Base-by-base conservation (phyloP, 2,329 filamentous ascomycete species). In the Chaetothyriales sp. region DNA sequence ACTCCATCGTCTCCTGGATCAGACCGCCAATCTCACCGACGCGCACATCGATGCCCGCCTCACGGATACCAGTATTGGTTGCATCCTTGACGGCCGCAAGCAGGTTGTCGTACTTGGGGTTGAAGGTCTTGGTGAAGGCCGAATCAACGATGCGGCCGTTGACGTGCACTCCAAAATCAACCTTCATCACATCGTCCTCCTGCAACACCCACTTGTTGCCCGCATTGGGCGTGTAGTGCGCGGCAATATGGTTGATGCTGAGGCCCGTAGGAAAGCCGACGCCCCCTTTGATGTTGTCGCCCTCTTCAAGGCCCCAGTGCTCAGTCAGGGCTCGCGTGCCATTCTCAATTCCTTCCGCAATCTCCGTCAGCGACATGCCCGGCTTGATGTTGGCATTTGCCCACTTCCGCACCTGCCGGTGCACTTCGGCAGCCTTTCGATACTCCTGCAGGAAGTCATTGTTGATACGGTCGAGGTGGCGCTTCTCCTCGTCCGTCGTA, bases 1-100 rank as follows among this genome's bases (percentile, higher is more conserved):
- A 89, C 71, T 94, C 89, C 88, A 94, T 94, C 25, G 84, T 80
- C 69, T 94, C 88, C 69, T 94, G 89, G 61, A 94, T 90, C 18
- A 80, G 76, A 8, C 79, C 85, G 54, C 89, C 86, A 57, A 94
- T 86, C 63, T 94, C 88, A 57, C 85, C 83, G 62, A 95, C 82
- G 51, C 89, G 82, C 46, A 88, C 89, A 65, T 95, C 89, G 63
- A 95, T 94, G 62, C 89, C 89, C 5, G 89, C 89, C 73, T 94
- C 86, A 61, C 73, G 82, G 64, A 95, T 78, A 64, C 90, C 90
- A 18, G 81, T 81, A 58, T 85, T 83, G 20, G 82, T 85, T 43
- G 80, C 80, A 60, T 81, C 81, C 65, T 79, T 82, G 51, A 83
- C 82, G 1, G 82, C 81, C 22, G 73, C 75, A 47, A 85, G 69